Evolutionary conservation across 352 stramenopile genomes (phyloP).

Genomic region (Pythium biforme): DNA sequence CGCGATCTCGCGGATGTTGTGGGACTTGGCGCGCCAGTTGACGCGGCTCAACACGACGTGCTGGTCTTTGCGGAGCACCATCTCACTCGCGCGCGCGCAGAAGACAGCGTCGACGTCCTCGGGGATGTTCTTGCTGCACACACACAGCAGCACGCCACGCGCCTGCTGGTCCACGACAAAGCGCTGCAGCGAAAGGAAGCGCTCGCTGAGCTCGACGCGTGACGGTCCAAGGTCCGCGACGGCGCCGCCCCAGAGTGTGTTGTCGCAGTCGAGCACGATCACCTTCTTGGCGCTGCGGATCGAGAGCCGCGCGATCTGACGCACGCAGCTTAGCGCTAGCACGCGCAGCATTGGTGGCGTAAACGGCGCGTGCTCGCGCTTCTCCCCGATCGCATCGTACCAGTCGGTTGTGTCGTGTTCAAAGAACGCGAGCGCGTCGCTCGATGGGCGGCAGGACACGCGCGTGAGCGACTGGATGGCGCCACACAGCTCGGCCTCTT

Average conservation of each 20-base stretch:
- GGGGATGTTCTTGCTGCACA: conserved; percentile 72
- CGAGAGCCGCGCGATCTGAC: conserved; percentile 55
- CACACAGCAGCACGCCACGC: conserved; percentile 50
- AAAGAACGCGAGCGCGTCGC: conserved; percentile 31
- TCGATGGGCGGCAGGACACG: conserved; percentile 32
- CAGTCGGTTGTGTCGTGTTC: conserved; percentile 30
- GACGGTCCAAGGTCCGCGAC: conserved; percentile 53
- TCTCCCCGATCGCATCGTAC: conserved; percentile 50
- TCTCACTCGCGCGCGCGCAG: conserved; percentile 34
- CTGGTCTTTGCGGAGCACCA: conserved; percentile 51
- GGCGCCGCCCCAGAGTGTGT: conserved; percentile 68
- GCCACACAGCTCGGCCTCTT: conserved; percentile 20
- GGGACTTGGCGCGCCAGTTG: conserved; percentile 63
- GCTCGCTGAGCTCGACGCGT: conserved; percentile 36
- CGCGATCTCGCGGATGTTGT: conserved; percentile 53
- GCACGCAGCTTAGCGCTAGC: conserved; percentile 40
- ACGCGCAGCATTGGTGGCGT: conserved; percentile 59
- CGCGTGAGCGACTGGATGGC: conserved; percentile 25
- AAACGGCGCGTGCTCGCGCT: conserved; percentile 64
- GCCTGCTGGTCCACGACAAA: conserved; percentile 51
- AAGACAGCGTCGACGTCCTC: conserved; percentile 58
- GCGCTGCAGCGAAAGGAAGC: conserved; percentile 54
- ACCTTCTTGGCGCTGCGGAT: conserved; percentile 46
- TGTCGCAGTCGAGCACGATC: conserved; percentile 78
- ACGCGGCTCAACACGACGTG: conserved; percentile 49